Conservation (phyloP, 805 yeast genomes). For the Schwanniomyces pseudopolymorphus region DNA sequence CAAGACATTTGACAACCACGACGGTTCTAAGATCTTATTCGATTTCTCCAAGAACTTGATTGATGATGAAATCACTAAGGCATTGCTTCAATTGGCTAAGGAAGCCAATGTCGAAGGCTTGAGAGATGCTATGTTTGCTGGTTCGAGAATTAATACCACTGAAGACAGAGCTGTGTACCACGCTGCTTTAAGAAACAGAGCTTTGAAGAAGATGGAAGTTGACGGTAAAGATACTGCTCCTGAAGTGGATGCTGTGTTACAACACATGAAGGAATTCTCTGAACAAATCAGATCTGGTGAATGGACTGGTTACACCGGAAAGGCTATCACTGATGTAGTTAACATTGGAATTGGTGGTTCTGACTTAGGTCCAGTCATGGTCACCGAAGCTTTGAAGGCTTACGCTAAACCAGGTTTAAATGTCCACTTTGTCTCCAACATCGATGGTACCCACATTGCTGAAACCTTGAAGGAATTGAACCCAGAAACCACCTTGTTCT, state of each 20-base stretch:
- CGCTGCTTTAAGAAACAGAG: constrained; percentile 92
- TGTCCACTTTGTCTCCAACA: constrained; percentile 95
- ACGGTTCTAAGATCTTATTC: constrained; percentile 84
- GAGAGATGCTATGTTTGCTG: constrained; percentile 89
- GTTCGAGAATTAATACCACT: constrained; percentile 92
- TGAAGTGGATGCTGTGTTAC: constrained; percentile 86
- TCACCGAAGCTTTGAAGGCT: constrained; percentile 94
- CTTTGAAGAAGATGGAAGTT: constrained; percentile 78
- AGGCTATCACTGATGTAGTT: constrained; percentile 87
- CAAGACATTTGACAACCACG: constrained; percentile 77
- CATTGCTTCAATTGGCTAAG: constrained; percentile 76
- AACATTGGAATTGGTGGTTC: constrained; percentile 99
- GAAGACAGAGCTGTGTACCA: constrained; percentile 98
- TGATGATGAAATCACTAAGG: constrained; percentile 73
- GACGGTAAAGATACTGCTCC: constrained; percentile 89
- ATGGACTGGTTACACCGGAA: constrained; percentile 98
- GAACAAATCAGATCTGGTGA: constrained; percentile 85
- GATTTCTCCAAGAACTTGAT: constrained; percentile 95
- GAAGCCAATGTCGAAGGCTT: constrained; percentile 85
- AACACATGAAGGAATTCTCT: constrained; percentile 96
- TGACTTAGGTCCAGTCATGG: constrained; percentile 99
- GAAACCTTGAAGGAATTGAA: constrained; percentile 77
- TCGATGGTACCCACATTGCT: constrained; percentile 96
- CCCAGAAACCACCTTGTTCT: constrained; percentile 90
- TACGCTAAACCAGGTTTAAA: constrained; percentile 72